Evolutionary conservation across 306 rosid species (phyloP).

Genomic region (Leucaena leucocephala): DNA sequence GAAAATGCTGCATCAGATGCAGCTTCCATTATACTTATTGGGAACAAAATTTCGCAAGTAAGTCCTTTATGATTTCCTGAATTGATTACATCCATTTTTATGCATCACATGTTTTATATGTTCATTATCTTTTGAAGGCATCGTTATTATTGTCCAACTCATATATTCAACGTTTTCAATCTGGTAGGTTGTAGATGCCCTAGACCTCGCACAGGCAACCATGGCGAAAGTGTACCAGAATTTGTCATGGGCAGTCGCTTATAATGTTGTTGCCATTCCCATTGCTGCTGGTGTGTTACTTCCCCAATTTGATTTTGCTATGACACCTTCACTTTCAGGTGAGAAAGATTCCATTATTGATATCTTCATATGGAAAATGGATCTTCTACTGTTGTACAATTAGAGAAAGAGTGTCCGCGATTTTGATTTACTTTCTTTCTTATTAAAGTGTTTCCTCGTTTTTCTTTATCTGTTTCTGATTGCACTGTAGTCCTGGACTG

Average conservation of each 20-base stretch:
- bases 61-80: slow-evolving; percentile 37
- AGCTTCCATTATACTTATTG: slow-evolving; percentile 89
- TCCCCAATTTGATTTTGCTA: slow-evolving; percentile 89
- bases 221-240: slow-evolving; percentile 94
- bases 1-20: slow-evolving; percentile 99
- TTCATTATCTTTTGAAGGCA: slow-evolving; percentile 4
- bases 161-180: slow-evolving; percentile 26
- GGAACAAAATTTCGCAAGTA: slow-evolving; percentile 93
- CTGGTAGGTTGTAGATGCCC: slow-evolving; percentile 84
- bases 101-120: slow-evolving; percentile 11
- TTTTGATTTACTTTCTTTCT: background rate
- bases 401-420: background rate
- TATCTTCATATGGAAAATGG: background rate
- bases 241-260: slow-evolving; percentile 93
- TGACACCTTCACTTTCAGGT: slow-evolving; percentile 99
- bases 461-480: background rate
- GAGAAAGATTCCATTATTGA: slow-evolving; percentile 25
- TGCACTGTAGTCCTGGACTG: background rate
- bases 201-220: slow-evolving; percentile 88
- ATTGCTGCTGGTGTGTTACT: slow-evolving; percentile 90
- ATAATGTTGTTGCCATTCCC: slow-evolving; percentile 80
- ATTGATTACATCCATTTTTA: slow-evolving; percentile 25
- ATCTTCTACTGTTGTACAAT: background rate
- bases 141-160: slow-evolving; percentile 25
- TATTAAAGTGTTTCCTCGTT: background rate